phyloP scores from a whole-genome alignment of 768 basidiomycete species.

The Boletus tylopilopsis region DNA sequence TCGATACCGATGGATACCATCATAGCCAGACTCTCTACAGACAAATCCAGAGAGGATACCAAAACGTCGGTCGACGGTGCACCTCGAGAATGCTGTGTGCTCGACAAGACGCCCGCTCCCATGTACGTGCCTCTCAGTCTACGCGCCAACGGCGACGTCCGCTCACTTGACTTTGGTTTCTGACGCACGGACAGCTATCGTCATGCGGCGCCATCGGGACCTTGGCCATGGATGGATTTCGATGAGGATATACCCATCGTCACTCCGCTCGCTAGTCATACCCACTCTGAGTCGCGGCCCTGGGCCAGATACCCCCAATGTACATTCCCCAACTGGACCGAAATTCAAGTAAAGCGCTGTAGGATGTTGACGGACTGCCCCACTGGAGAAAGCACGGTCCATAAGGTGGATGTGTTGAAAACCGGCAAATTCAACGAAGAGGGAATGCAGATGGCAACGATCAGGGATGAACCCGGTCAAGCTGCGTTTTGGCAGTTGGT shows the following conservation, averaged over 20 bases:
- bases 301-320: conserved; percentile 32
- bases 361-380: conserved; percentile 25
- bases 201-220: conserved; percentile 38
- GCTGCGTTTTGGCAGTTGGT: conserved; percentile 34
- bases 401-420: conserved; percentile 22
- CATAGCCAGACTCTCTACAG: neutral
- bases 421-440: conserved; percentile 10
- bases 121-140: conserved; percentile 11
- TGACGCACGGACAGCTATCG: conserved; percentile 23
- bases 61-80: neutral
- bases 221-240: conserved; percentile 43
- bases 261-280: neutral
- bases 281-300: neutral
- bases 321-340: conserved; percentile 32
- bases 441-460: neutral
- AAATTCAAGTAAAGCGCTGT: conserved; percentile 28
- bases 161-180: neutral
- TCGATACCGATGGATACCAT: conserved; percentile 19
- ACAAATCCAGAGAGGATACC: neutral
- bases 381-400: conserved; percentile 12
- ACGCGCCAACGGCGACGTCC: neutral
- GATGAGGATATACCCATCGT: conserved; percentile 23
- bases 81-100: neutral
- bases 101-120: conserved; percentile 18
- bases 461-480: conserved; percentile 13